Evolutionary conservation across 345 rosid genomes (phyloP), one percentile per base, ranked within the genome.

Genomic region (Citrus cavaleriei): DNA sequence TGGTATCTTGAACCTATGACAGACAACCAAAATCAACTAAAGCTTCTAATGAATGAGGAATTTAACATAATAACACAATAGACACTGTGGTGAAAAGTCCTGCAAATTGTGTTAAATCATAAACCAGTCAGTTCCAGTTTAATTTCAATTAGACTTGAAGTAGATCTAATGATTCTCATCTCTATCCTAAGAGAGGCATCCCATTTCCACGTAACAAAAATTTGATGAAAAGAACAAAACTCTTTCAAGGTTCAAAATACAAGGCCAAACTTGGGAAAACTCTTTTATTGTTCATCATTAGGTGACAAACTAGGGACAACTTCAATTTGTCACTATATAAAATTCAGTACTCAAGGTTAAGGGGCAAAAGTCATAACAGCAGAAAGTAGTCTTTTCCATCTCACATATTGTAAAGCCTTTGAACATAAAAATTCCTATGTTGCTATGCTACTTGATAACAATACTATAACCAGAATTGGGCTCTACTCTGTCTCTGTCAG

Each of bases 1-100:
- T 55, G 37, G 74, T 7, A 58, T 69, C 30, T n/a, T 78, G 38
- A 83, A 24, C 32, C 25, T 32, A 42, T 58, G 54, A 70, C 59
- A 54, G 27, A 60, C 2, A 58, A 16, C 57, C 35, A 76, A 73
- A 61, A 28, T 51, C 25, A 68, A 66, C 25, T 19, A 34, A 49
- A 55, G 38, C 6, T 78, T 61, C 13, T 32, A 68, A 70, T 10
- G n/a, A 5, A 70, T 66, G 37, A 46, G 68, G 66, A 72, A 66
- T 59, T 76, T 30, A 58, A 24, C 27, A 68, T 4, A 55, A 18
- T 30, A 21, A 28, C 38, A 35, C 58, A 38, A 42, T 27, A 70
- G 35, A 40, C 28, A 60, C 22, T 60, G 38, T 27, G 10, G 21
- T n/a, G 54, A 70, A 69, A 69, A 42, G 27, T 69, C 9, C 73